Evolutionary conservation across 768 basidiomycete species (phyloP).

Genomic region (Galerina marginata): DNA sequence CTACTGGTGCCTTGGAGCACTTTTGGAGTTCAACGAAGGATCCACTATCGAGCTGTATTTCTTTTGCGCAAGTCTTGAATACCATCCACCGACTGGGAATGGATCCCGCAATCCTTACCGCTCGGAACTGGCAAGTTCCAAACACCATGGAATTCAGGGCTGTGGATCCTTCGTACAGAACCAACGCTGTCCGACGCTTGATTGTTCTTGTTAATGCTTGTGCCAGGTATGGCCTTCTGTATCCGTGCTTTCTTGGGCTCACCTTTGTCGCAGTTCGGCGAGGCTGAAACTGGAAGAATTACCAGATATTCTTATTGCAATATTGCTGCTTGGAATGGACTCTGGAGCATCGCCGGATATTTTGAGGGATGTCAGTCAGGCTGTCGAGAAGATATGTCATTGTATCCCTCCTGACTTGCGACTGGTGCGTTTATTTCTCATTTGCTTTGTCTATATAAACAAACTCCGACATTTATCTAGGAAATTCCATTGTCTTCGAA

Average conservation of each 20-base stretch:
- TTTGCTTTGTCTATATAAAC: conserved; percentile 10
- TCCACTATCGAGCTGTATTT: conserved; percentile 31
- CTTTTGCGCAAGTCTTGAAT: conserved; percentile 38
- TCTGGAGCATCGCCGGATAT: conserved; percentile 48
- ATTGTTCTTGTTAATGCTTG: conserved; percentile 46
- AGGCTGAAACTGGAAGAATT: conserved; percentile 44
- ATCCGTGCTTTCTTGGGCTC: background rate
- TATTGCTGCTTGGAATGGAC: conserved; percentile 66
- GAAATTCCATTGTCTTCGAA: conserved; percentile 52
- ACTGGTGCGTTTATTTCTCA: conserved; percentile 31
- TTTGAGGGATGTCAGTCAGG: conserved; percentile 48
- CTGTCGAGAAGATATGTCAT: conserved; percentile 53
- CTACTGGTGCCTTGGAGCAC: conserved; percentile 15
- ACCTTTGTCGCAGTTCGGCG: conserved; percentile 33
- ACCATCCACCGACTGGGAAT: conserved; percentile 54
- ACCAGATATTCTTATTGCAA: conserved; percentile 50
- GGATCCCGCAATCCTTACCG: conserved; percentile 35
- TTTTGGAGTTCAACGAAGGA: conserved; percentile 19
- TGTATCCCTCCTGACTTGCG: conserved; percentile 37
- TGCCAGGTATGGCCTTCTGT: conserved; percentile 45
- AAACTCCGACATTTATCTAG: conserved; percentile 34
- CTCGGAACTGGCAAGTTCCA: conserved; percentile 8
- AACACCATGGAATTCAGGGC: background rate
- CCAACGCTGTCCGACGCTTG: conserved; percentile 44
- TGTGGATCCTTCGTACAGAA: conserved; percentile 29